These are phyloP conservation scores for Xylariomycetidae sp. DNA, from an alignment of 2,329 filamentous ascomycete genomes.

Conservation along the genomic window DNA sequence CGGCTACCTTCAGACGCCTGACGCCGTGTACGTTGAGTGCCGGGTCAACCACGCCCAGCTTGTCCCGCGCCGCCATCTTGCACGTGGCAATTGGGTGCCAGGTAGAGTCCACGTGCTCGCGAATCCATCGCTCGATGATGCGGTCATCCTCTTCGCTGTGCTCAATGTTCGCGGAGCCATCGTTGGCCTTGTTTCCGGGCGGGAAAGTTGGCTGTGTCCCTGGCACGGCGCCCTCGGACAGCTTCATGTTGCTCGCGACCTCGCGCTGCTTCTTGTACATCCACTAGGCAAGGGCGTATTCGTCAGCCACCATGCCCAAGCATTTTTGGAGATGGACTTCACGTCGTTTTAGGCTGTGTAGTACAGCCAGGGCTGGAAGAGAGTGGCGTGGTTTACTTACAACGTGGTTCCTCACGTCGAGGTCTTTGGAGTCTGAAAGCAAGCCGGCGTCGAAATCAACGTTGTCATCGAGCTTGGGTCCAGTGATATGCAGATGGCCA, in stretches of 20 bases:
- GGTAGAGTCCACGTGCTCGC: constrained; percentile 27
- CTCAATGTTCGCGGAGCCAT: constrained; percentile 23
- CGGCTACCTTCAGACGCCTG: neutral
- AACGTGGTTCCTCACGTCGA: constrained; percentile 35
- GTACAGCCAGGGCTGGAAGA: too few species aligned
- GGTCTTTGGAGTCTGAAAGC: neutral
- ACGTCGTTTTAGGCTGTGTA: too few species aligned
- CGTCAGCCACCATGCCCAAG: too few species aligned
- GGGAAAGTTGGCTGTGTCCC: constrained; percentile 17
- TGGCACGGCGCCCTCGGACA: constrained; percentile 39
- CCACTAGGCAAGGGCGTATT: too few species aligned
- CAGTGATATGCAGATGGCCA: constrained; percentile 1
- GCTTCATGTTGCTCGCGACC: constrained; percentile 46
- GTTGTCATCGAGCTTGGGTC: neutral
- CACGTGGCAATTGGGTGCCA: constrained; percentile 27
- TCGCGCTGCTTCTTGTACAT: constrained; percentile 58
- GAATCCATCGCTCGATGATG: constrained; percentile 32
- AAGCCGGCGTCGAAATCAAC: constrained; percentile 1
- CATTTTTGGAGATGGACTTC: too few species aligned
- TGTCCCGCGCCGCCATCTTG: constrained; percentile 27
- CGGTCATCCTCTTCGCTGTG: constrained; percentile 36
- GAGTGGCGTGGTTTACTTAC: too few species aligned
- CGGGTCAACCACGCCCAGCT: constrained; percentile 25
- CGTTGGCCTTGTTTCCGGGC: constrained; percentile 23
- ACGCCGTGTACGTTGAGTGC: constrained; percentile 11